Conservation (phyloP, 2,329 filamentous ascomycete species). For the Aspergillus pseudotamarii region DNA sequence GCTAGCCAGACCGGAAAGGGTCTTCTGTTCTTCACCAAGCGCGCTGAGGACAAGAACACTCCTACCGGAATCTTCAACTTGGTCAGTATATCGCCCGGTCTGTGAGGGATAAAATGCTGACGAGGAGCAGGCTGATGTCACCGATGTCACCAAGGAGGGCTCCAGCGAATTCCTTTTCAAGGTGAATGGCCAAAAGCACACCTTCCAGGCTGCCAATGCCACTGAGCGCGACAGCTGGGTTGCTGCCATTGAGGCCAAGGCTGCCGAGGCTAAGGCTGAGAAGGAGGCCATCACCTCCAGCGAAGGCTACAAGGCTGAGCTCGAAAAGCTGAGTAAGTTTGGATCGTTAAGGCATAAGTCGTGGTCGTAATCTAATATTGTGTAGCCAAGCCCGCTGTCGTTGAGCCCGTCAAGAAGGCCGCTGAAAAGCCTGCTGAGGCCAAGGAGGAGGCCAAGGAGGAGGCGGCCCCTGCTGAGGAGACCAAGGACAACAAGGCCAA, state of each 20-base stretch:
- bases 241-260: conserved; percentile 77
- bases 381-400: conserved; percentile 37
- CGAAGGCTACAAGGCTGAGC: conserved; percentile 84
- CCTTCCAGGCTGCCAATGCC: conserved; percentile 76
- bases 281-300: conserved; percentile 72
- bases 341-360: neutral
- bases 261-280: conserved; percentile 80
- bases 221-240: conserved; percentile 93
- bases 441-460: conserved; percentile 39
- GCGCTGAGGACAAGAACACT: conserved; percentile 75
- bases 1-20: conserved; percentile 93
- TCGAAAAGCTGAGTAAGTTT: conserved; percentile 69
- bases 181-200: conserved; percentile 85
- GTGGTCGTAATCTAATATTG: conserved; percentile 22
- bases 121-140: conserved; percentile 60
- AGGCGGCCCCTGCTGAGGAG: conserved; percentile 49
- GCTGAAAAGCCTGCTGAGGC: conserved; percentile 25
- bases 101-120: conserved; percentile 28
- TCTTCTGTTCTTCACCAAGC: conserved; percentile 87
- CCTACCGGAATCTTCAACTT: conserved; percentile 83
- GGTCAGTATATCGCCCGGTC: conserved; percentile 56
- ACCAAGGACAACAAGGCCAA: conserved; percentile 57
- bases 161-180: conserved; percentile 83
- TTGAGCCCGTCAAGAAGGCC: conserved; percentile 26
- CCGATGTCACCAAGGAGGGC: conserved; percentile 76